Conservation (phyloP, 2,329 filamentous ascomycete species). For the Celoporthe dispersa region DNA sequence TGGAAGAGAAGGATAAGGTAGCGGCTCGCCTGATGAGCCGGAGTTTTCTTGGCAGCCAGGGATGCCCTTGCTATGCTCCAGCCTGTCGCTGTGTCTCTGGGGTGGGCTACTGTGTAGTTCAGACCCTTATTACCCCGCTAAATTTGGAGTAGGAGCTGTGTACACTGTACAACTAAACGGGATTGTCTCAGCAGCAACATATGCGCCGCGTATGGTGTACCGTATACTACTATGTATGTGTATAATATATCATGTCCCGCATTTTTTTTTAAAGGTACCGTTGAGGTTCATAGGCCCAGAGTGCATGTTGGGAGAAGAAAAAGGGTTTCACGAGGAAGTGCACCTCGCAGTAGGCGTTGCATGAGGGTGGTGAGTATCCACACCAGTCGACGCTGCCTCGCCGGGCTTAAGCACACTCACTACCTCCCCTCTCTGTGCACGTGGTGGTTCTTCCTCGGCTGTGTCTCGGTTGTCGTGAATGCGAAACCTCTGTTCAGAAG, state of each 20-base stretch:
- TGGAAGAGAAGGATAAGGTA: constrained; percentile 5
- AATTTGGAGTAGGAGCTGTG: not conserved
- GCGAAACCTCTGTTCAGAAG: not conserved
- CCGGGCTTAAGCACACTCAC: not conserved
- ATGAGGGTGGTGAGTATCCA: not conserved
- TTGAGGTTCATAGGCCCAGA: not conserved
- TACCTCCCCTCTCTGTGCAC: not conserved
- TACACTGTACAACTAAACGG: not conserved
- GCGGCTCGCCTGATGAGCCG: constrained; percentile 5
- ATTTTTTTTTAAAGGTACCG: not conserved
- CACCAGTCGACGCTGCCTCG: not conserved
- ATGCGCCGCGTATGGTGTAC: not conserved
- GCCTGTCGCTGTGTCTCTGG: not conserved
- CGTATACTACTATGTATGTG: not conserved
- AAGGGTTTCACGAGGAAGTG: too few relatives aligned
- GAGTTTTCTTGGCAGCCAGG: not conserved
- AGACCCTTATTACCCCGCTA: constrained; percentile 6
- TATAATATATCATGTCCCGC: not conserved
- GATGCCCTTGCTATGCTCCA: not conserved
- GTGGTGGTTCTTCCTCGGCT: not conserved
- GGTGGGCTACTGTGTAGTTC: not conserved
- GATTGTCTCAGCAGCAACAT: not conserved
- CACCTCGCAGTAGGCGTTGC: too few relatives aligned
- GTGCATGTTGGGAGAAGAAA: not conserved
- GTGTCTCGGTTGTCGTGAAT: not conserved